Conservation (phyloP, 2,329 filamentous ascomycete species). For the Cladosporium cucumerinum region DNA sequence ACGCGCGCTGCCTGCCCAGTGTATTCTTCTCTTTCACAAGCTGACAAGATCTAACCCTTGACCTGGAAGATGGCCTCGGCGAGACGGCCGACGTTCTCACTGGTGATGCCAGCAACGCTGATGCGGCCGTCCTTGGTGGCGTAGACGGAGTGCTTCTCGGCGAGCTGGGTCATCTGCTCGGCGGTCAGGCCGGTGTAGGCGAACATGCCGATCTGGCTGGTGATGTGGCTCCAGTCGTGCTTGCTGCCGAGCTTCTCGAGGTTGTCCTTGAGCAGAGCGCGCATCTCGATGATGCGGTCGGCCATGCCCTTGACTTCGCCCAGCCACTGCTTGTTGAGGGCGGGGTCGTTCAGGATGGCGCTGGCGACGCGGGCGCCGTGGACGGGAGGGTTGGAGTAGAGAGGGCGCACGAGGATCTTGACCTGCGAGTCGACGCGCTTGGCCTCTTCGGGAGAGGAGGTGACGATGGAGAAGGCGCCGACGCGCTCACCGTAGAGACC, state of each 20-base stretch:
- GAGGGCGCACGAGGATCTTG: slow-evolving; percentile 93
- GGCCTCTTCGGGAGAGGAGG: slow-evolving; percentile 81
- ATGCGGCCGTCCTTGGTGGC: slow-evolving; percentile 90
- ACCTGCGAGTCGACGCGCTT: slow-evolving; percentile 94
- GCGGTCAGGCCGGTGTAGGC: slow-evolving; percentile 91
- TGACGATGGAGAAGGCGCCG: slow-evolving; percentile 91
- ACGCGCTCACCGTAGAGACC: slow-evolving; percentile 98
- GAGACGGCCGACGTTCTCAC: slow-evolving; percentile 72
- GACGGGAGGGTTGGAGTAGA: slow-evolving; percentile 98
- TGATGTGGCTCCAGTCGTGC: slow-evolving; percentile 99
- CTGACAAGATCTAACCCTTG: slow-evolving; percentile 52
- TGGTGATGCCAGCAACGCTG: slow-evolving; percentile 80
- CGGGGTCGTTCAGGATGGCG: slow-evolving; percentile 81
- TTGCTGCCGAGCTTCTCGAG: slow-evolving; percentile 91
- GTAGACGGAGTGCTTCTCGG: slow-evolving; percentile 96
- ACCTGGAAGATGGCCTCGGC: slow-evolving; percentile 83
- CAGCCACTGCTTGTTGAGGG: slow-evolving; percentile 90
- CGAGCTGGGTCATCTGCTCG: slow-evolving; percentile 86
- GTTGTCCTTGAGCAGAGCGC: slow-evolving; percentile 87
- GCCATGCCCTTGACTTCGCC: slow-evolving; percentile 98
- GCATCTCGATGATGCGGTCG: slow-evolving; percentile 98
- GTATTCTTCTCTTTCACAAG: background rate
- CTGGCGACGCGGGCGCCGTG: slow-evolving; percentile 93
- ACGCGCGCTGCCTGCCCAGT: background rate
- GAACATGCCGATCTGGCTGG: slow-evolving; percentile 98